Base-by-base conservation (phyloP, 768 basidiomycete genomes). In the Russula griseocarnosa region DNA sequence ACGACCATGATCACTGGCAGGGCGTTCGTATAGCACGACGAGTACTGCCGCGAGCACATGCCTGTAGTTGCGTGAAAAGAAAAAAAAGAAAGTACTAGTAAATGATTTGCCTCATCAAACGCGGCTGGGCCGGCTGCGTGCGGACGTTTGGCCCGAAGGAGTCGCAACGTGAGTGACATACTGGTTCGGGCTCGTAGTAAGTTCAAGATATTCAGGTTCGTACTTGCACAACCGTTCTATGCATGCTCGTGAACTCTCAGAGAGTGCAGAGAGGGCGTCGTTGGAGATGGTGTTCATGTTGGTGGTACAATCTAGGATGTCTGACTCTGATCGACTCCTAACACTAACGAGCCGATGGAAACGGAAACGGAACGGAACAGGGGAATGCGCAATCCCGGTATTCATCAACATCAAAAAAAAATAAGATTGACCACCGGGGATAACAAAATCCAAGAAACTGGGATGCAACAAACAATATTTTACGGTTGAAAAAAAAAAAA, bases 1-100 rank as follows among this genome's bases (percentile, higher is more conserved):
- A n/a, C n/a, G n/a, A n/a, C n/a, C n/a, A n/a, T n/a, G n/a, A n/a
- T n/a, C n/a, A n/a, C 3, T 34, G 32, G 32, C 32, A 36, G 36
- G 36, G 11, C 81, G 75, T 72, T 94, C 88, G 66, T 85, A 95
- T 1, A 96, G 75, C 13, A 93, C 77, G 1, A 94, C 84, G 3
- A 95, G 79, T 0, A 95, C 92, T 9, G 90, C 90, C 5, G 86
- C 91, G 14, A 85, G 81, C 3, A 9, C 20, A 13, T 34, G 18
- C 59, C 63, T 64, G 34, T 20, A 7, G 6, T 40, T 38, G 38
- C 38, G 38, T 38, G n/a, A n/a, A n/a, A n/a, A n/a, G n/a, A n/a
- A n/a, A n/a, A n/a, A 38, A 38, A 38, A 38, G 38, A 38, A 38
- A 18, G 38, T 40, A 18, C 38, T 18, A 40, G 38, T 40, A 40